Conservation (phyloP, 805 yeast species). For the Kazachstania africana region DNA sequence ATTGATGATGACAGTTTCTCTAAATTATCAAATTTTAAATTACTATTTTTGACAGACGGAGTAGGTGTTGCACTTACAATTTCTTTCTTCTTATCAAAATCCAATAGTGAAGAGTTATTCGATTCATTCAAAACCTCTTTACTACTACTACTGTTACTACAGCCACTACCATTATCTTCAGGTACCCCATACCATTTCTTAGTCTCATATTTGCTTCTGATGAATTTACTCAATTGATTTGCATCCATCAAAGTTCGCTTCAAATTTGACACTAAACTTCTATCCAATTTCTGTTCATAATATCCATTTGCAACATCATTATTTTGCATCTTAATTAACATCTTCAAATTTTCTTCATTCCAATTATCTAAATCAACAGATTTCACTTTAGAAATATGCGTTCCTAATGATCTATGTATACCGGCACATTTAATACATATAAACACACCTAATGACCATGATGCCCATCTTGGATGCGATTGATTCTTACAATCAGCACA, state of each 20-base stretch:
- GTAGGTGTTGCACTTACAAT: not conserved
- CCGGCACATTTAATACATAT: conserved; percentile 94
- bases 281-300: conserved; percentile 66
- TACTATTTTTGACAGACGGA: not conserved
- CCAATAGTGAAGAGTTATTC: not conserved
- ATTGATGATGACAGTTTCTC: conserved; percentile 1
- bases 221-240: conserved; percentile 75
- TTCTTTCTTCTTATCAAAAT: not conserved
- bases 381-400: conserved; percentile 87
- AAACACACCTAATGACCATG: conserved; percentile 90
- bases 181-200: conserved; percentile 70
- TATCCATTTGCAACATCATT: conserved; percentile 51
- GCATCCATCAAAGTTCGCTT: conserved; percentile 46
- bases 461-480: conserved; percentile 94
- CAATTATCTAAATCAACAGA: conserved; percentile 92
- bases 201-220: conserved; percentile 82
- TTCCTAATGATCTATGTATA: conserved; percentile 88
- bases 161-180: not conserved
- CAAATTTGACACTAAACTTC: conserved; percentile 2
- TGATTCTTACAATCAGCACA: conserved; percentile 91
- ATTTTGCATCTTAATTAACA: conserved; percentile 83
- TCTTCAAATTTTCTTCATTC: conserved; percentile 84
- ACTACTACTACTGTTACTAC: not conserved
- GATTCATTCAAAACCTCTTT: not conserved
- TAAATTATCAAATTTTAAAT: conserved; percentile 4